Percentiles rank a stretch among this genome's conserved stretches.
Evolutionary conservation across 768 basidiomycete genomes (phyloP).

Genomic region (Paxillus rubicundulus): DNA sequence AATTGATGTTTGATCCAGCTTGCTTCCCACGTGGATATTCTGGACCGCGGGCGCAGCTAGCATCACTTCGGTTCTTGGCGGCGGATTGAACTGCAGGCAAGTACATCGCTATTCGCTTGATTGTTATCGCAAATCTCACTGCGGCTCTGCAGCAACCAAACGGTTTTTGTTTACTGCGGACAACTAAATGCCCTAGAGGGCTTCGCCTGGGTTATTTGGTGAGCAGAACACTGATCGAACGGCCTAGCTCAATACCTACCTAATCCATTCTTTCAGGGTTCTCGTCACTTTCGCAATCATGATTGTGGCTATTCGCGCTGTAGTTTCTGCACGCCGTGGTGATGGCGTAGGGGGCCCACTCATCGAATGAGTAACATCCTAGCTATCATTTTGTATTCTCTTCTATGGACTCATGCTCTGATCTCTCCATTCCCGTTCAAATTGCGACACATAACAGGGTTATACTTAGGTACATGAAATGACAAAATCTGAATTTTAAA

Average conservation of each 20-base stretch:
- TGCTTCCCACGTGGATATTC: conserved; percentile 70
- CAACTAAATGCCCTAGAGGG: conserved; percentile 75
- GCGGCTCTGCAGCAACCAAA: conserved; percentile 34
- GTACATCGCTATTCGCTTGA: conserved; percentile 15
- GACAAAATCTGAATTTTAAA: too few species aligned
- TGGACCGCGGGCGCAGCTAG: conserved; percentile 76
- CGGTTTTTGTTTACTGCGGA: conserved; percentile 58
- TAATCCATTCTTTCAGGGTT: conserved; percentile 42
- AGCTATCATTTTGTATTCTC: not conserved
- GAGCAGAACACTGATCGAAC: conserved; percentile 17
- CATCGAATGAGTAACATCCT: conserved; percentile 28
- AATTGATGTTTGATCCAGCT: conserved; percentile 37
- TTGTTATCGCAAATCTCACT: not conserved
- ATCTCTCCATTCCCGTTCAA: not conserved
- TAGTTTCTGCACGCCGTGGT: conserved; percentile 58
- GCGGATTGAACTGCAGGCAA: conserved; percentile 67
- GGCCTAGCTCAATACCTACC: not conserved
- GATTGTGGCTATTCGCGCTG: conserved; percentile 57
- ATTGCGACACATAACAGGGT: conserved; percentile 12
- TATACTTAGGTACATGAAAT: too few species aligned
- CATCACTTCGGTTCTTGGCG: conserved; percentile 63
- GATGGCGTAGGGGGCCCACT: conserved; percentile 64
- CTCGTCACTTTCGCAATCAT: conserved; percentile 60
- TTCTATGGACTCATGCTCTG: not conserved
- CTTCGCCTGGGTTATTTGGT: conserved; percentile 79